Evolutionary conservation across 2,329 filamentous ascomycete genomes (phyloP).

Genomic region (Fusarium marasasianum): DNA sequence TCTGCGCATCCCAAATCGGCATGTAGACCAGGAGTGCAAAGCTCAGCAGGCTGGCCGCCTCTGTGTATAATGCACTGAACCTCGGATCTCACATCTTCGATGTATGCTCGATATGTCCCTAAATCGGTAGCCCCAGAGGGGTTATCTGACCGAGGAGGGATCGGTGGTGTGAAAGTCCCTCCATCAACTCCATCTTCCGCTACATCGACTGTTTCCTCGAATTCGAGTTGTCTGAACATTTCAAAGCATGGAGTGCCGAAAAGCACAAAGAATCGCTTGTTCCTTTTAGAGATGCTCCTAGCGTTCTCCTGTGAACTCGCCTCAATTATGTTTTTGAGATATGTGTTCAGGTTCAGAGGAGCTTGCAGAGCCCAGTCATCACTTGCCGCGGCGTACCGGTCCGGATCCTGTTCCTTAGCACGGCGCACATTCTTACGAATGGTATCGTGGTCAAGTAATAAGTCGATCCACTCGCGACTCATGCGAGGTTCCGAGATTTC

Average conservation of each 20-base stretch:
- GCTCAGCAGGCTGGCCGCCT: slow-evolving; percentile 47
- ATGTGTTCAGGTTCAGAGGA: slow-evolving; percentile 59
- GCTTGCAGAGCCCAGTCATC: slow-evolving; percentile 54
- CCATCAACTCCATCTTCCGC: slow-evolving; percentile 52
- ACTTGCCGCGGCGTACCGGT: slow-evolving; percentile 56
- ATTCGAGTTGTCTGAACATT: slow-evolving; percentile 61
- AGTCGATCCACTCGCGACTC: slow-evolving; percentile 51
- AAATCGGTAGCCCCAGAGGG: slow-evolving; percentile 50
- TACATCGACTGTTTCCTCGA: slow-evolving; percentile 52
- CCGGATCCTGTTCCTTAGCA: slow-evolving; percentile 57
- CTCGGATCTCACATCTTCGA: slow-evolving; percentile 61
- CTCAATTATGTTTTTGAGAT: slow-evolving; percentile 60
- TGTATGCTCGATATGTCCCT: slow-evolving; percentile 56
- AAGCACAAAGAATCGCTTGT: slow-evolving; percentile 64
- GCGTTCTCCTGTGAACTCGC: slow-evolving; percentile 47
- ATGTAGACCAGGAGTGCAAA: slow-evolving; percentile 47
- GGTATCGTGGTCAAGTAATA: slow-evolving; percentile 57
- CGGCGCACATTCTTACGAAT: slow-evolving; percentile 52
- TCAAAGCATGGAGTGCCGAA: slow-evolving; percentile 61
- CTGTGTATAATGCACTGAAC: slow-evolving; percentile 55
- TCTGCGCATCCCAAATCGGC: slow-evolving; percentile 46
- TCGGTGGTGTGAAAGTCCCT: slow-evolving; percentile 49
- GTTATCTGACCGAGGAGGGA: slow-evolving; percentile 46
- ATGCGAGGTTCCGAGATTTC: slow-evolving; percentile 63
- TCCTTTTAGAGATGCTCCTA: slow-evolving; percentile 63